Base-by-base conservation (phyloP, 2,329 filamentous ascomycete species). In the Diaporthe vaccinii region DNA sequence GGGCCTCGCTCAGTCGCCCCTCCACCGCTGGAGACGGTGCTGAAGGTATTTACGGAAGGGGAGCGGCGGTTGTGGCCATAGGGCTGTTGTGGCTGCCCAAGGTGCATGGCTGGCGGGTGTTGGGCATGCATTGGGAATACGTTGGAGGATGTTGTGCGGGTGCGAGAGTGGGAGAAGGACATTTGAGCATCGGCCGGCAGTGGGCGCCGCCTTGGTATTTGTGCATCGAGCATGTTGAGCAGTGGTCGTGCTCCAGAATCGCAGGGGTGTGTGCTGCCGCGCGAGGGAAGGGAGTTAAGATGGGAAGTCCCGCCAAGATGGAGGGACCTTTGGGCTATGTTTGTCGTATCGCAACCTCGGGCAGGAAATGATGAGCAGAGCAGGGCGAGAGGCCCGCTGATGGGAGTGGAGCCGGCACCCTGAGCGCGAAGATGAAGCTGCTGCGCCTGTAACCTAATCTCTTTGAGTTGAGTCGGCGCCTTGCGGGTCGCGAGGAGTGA, bases 21-120 rank as follows among this genome's bases (percentile, higher is more conserved):
- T 34, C 71, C 71, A 75, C 82, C 86, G 79, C 89, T 91, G 25
- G 89, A 92, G 68, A 92, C 89, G 74, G 93, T 95, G 81, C 91
- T 93, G 81, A 91, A 91, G 31, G 89, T 91, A 86, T 94, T 87
- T 84, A 95, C 84, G 84, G 93, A 85, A 83, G 95, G 86, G 82
- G 92, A 88, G 79, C 90, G 88, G 77, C 90, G 88, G 71, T 84
- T 86, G 79, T 89, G 86, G 74, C 82, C 82, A 20, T 76, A 76
- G 12, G 79, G 78, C 74, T 84, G 80, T n/a, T 81, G 84, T 34
- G 81, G 81, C 61, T 84, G 81, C 59, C 75, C 77, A 49, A 82
- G 78, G 55, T 82, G 79, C 58, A 79, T 79, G 69, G 80, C 79
- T 44, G 74, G 78, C 17, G 82, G 81, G 77, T 81, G 82, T 39